Conservation (phyloP, 225 moss, liverwort and hornwort genomes). For the Polytrichum formosum region DNA sequence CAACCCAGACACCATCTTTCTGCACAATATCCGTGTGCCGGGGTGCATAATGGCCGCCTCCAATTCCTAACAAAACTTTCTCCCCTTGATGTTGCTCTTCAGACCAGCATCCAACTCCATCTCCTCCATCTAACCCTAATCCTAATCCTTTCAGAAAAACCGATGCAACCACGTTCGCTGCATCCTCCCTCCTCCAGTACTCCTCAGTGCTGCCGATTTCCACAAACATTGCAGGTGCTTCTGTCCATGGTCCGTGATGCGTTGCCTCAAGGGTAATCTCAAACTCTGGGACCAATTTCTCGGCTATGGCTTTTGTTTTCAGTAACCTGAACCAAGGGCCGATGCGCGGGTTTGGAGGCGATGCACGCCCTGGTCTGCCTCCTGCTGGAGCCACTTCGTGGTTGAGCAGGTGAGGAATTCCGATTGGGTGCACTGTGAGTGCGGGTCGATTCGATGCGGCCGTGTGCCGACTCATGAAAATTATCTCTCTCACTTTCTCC, state of each 20-base stretch:
- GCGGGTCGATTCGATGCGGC: constrained; percentile 91
- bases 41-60: constrained; percentile 90
- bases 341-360: constrained; percentile 81
- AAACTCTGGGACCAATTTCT: constrained; percentile 78
- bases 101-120: constrained; percentile 55
- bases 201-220: constrained; percentile 85
- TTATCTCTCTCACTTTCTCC: constrained; percentile 73
- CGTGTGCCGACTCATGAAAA: constrained; percentile 87
- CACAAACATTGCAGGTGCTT: constrained; percentile 81
- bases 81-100: constrained; percentile 50
- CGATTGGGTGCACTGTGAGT: constrained; percentile 90
- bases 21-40: constrained; percentile 77
- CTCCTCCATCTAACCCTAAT: constrained; percentile 19
- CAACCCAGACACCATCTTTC: constrained; percentile 87
- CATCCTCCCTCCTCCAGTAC: constrained; percentile 78
- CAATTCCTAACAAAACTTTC: constrained; percentile 76
- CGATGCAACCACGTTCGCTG: constrained; percentile 60
- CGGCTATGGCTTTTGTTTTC: constrained; percentile 38
- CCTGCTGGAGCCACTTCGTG: constrained; percentile 71
- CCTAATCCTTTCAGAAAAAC: constrained; percentile 46
- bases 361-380: constrained; percentile 76
- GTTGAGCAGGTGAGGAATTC: constrained; percentile 64
- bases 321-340: constrained; percentile 89
- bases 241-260: constrained; percentile 88
- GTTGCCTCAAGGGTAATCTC: constrained; percentile 92